These are phyloP conservation scores for Litsea cubeba DNA, from an alignment of 164 flowering plant genomes.

Conservation along the genomic window DNA sequence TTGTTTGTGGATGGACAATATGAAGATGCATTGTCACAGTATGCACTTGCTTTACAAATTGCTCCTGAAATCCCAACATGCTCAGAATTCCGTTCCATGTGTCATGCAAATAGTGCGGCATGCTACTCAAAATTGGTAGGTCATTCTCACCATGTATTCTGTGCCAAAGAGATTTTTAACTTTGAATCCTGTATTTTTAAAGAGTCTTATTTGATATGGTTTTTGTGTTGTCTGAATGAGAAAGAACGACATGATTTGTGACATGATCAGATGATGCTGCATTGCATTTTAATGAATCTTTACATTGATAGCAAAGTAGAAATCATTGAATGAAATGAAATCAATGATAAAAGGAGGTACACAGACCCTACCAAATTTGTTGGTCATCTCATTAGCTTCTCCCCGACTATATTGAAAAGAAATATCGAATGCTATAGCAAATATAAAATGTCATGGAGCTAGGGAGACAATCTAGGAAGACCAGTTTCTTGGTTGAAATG, in stretches of 20 bases:
- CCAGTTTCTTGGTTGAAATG: not conserved
- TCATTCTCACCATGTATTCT: not conserved
- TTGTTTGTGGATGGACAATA: slow-evolving; percentile 57
- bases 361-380: not conserved
- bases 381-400: not conserved
- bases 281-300: no score
- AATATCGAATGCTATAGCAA: not conserved
- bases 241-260: not conserved
- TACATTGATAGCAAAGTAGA: not conserved
- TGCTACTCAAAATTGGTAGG: slow-evolving; percentile 78
- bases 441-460: not conserved
- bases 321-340: not conserved
- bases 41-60: slow-evolving; percentile 56
- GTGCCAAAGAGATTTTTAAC: not conserved
- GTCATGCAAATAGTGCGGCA: slow-evolving; percentile 69
- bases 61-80: slow-evolving; percentile 48
- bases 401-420: not conserved
- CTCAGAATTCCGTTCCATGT: slow-evolving; percentile 72
- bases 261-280: not conserved
- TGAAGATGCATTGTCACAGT: slow-evolving; percentile 71
- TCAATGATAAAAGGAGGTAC: not conserved
- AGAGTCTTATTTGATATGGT: not conserved
- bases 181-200: not conserved
- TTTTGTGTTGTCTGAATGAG: not conserved
- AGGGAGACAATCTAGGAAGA: no score